Evolutionary conservation across 169 alveolate species (phyloP).

Genomic region (Eimeria praecox): DNA sequence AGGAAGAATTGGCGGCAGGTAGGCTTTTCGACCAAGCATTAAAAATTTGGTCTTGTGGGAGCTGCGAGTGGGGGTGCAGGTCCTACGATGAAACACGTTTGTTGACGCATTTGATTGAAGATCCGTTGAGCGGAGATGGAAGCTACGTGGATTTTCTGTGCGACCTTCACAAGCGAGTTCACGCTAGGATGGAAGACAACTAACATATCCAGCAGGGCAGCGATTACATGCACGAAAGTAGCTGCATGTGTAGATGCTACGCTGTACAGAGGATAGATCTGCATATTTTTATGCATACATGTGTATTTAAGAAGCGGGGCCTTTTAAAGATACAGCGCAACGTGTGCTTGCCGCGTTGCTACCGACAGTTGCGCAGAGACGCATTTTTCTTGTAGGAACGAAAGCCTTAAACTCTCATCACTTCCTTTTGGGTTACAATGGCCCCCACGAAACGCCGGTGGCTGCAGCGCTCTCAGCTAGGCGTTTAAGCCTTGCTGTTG

Average conservation of each 20-base stretch:
- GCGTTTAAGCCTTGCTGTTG: not conserved
- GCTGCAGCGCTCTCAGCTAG: not conserved
- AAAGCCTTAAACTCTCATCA: not conserved
- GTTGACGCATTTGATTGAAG: slow-evolving; percentile 79
- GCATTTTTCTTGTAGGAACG: not conserved
- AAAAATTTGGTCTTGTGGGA: not conserved
- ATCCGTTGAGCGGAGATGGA: slow-evolving; percentile 78
- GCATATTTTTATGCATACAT: not conserved
- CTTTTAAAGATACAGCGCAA: not conserved
- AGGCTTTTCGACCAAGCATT: not conserved
- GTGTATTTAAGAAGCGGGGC: not conserved
- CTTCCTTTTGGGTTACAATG: not conserved
- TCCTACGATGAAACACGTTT: slow-evolving; percentile 78
- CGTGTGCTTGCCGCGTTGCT: not conserved
- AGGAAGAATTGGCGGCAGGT: not conserved
- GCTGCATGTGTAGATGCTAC: not conserved
- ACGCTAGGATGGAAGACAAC: slow-evolving; percentile 75
- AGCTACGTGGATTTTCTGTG: slow-evolving; percentile 82
- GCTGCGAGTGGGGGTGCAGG: slow-evolving; percentile 31
- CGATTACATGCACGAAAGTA: not conserved
- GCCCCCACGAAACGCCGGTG: not conserved
- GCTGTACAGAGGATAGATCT: not conserved
- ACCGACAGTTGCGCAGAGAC: slow-evolving; percentile 22
- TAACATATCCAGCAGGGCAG: not conserved
- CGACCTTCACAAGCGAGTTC: slow-evolving; percentile 78